Evolutionary conservation across 164 flowering plant species (phyloP).

Genomic region (Dillenia suffruticosa): DNA sequence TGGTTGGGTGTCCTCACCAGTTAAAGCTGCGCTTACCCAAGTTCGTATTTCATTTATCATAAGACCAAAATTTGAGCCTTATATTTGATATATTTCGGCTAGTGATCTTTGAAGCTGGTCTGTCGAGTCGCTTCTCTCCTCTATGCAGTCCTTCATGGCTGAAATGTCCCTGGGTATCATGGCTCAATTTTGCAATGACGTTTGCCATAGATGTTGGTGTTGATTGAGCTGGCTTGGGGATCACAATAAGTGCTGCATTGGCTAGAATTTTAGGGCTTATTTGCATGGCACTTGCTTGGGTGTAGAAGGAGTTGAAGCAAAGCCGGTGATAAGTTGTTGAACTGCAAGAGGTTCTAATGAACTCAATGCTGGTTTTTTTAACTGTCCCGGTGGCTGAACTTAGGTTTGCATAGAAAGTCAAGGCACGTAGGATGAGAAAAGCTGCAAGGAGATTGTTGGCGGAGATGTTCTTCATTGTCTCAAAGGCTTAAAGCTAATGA

Average conservation of each 20-base stretch:
- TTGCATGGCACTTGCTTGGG: too few relatives aligned
- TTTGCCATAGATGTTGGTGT: neutral
- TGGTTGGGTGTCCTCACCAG: conserved; percentile 4
- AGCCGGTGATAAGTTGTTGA: neutral
- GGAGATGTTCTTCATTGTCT: too few relatives aligned
- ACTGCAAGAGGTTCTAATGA: neutral
- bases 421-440: too few relatives aligned
- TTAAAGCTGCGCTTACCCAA: conserved; percentile 15
- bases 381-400: too few relatives aligned
- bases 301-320: too few relatives aligned
- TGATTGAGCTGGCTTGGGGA: neutral
- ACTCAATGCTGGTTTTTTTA: neutral
- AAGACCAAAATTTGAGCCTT: neutral
- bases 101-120: conserved; percentile 10
- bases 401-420: too few relatives aligned
- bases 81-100: conserved; percentile 2
- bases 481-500: too few relatives aligned
- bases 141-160: conserved; percentile 14
- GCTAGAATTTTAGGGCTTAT: too few relatives aligned
- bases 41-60: conserved; percentile 4
- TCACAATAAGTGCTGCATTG: too few relatives aligned
- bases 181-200: neutral
- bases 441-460: too few relatives aligned
- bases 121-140: conserved; percentile 6
- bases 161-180: conserved; percentile 1